Base-by-base conservation (phyloP, 176 grass and related monocot genomes). In the Oryza coarctata region DNA sequence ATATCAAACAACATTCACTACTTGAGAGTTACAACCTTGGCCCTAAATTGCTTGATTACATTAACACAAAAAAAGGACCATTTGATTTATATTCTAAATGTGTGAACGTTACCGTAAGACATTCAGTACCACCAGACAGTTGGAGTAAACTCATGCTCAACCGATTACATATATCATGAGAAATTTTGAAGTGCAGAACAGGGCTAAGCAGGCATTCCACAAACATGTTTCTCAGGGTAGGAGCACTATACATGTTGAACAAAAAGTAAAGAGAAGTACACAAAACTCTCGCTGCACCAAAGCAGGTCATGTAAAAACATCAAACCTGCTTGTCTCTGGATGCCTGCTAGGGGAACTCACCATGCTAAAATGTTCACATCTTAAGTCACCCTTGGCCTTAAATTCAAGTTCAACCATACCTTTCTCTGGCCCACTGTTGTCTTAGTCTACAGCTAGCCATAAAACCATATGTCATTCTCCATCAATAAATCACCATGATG, bases 221-320 rank as follows among this genome's bases (percentile, higher is more conserved):
- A 74, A 52, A 70, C 20, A 60, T 9, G 27, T 50, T 36, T 67
- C 35, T 2, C 20, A 20, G 9, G 49, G n/a, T 73, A 36, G 30
- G 15, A 63, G 31, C 25, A 27, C 31, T 60, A 44, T 31, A 25
- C 50, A 63, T 41, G 30, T 29, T 27, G 20, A 74, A 40, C 63
- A 9, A 3, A 22, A 36, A n/a, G 28, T 25, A 35, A 27, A 28
- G 2, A 4, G 7, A 25, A 3, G 55, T 52, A 70, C 63, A 81
- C 64, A 73, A 71, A 83, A 86, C 26, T 74, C 25, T 72, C 9
- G 13, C 74, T 81, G 72, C 71, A 58, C 2, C 0, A n/a, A 81
- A 22, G 71, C 68, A 28, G 68, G 58, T 78, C 52, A 65, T 71
- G 76, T 49, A 44, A 50, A 49, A 2, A 57, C 22, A 32, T 15